Base-by-base conservation (phyloP, 176 grass and related monocot species). In the Lolium perenne region DNA sequence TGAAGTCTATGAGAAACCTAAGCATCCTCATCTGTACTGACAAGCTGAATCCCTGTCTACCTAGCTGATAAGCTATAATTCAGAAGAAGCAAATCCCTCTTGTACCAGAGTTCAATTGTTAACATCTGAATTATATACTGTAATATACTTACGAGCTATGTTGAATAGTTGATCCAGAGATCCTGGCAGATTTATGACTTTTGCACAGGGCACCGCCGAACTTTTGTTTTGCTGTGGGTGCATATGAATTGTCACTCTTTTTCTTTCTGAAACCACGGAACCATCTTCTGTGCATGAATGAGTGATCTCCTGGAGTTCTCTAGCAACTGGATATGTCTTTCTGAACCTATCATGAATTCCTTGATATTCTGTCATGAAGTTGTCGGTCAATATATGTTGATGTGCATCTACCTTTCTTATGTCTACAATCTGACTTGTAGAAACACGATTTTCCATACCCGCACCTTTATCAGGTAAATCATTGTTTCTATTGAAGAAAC, bases 111-210 rank as follows among this genome's bases (percentile, higher is more conserved):
- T 6, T 10, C 49, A 38, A n/a, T 66, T 26, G 3, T 58, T 16
- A 76, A 18, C 41, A 49, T 78, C 23, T 64, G 45, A 76, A 38
- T 74, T 23, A 43, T 47, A 78, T 0, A 29, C 26, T 29, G 26
- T 29, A 56, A 82, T 88, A 82, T 88, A 86, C 92, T 93, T 93
- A 97, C 95, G 61, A 79, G 90, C 92, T 81, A 91, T 86, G 61
- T 21, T 14, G 67, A 97, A 73, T 80, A 97, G 82, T 76, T 95
- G 91, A 57, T 97, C 87, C 17, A 97, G 32, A 11, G 91, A 88
- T 79, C 35, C 81, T 84, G 95, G 95, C 71, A 95, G 87, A 85
- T 73, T 87, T 85, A 95, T 91, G 48, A 97, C 82, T 86, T 97
- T 95, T 84, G 86, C 91, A 35, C 59, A 47, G 10, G 84, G 78